Conservation (phyloP, 1,139 yeast species). For the Blastobotrys aristatus region DNA sequence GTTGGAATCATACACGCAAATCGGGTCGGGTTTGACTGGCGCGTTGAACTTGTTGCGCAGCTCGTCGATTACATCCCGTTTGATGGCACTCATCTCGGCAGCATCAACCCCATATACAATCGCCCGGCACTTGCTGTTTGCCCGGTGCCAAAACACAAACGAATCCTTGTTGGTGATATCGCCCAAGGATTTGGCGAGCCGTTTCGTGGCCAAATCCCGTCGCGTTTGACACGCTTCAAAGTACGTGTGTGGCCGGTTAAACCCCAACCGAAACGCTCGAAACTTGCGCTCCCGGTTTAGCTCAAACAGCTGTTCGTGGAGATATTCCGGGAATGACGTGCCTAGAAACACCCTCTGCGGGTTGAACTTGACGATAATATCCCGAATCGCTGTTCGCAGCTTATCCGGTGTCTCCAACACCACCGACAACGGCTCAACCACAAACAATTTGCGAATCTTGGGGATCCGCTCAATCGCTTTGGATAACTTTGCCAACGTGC, state of each 20-base stretch:
- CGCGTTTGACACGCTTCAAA: neutral
- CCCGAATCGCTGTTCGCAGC: neutral
- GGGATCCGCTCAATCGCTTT: neutral
- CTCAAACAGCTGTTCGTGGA: neutral
- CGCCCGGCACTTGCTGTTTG: neutral
- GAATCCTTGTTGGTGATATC: neutral
- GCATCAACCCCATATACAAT: neutral
- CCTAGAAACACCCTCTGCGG: neutral
- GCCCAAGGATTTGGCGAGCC: neutral
- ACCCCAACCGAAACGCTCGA: neutral
- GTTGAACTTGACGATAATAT: neutral
- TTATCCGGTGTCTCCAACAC: neutral
- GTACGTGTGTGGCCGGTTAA: neutral
- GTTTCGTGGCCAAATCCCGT: neutral
- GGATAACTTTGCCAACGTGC: neutral
- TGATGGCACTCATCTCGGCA: neutral
- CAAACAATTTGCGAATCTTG: neutral
- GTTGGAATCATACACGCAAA: neutral
- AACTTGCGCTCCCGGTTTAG: neutral
- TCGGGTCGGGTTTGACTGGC: neutral
- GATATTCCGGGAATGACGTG: neutral
- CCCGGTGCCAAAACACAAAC: neutral
- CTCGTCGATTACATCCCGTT: neutral
- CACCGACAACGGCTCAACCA: neutral
- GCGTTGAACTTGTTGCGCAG: neutral